Percentiles rank a stretch among this genome's conserved stretches.
Conservation (phyloP, 192 early-diverging fungal genomes). For the Backusella morwellensis region DNA sequence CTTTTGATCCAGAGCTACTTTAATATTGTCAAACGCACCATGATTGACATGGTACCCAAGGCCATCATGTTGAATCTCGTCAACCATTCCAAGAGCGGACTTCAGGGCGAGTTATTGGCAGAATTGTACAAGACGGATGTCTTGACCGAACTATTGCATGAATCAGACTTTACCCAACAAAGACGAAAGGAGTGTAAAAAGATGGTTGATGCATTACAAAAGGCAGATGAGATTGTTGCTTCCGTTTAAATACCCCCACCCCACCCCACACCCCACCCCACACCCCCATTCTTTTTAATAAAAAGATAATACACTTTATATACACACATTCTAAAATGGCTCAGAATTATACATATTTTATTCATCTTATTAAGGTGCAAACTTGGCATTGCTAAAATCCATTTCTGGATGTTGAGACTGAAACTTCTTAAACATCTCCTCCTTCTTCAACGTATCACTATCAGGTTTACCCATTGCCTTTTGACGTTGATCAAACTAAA, state of each 20-base stretch:
- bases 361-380: not conserved
- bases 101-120: conserved; percentile 92
- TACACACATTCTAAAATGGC: no score
- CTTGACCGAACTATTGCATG: conserved; percentile 92
- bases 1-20: conserved; percentile 96
- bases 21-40: conserved; percentile 98
- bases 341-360: no score
- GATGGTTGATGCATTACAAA: conserved; percentile 94
- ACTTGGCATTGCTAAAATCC: conserved; percentile 50
- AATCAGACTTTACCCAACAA: conserved; percentile 88
- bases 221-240: conserved; percentile 72
- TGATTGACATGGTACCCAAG: conserved; percentile 97
- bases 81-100: conserved; percentile 81
- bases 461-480: conserved; percentile 75
- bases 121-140: conserved; percentile 97
- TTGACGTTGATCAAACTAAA: conserved; percentile 86
- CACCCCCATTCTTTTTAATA: not conserved
- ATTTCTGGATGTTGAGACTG: conserved; percentile 63
- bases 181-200: conserved; percentile 95
- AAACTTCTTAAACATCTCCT: conserved; percentile 76
- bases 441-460: conserved; percentile 78
- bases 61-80: conserved; percentile 99
- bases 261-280: not conserved
- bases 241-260: conserved; percentile 26
- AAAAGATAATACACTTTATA: not conserved